Evolutionary conservation across 2,329 filamentous ascomycete species (phyloP), one percentile per base, ranked within the genome.

Genomic region (Colletotrichum magnum): DNA sequence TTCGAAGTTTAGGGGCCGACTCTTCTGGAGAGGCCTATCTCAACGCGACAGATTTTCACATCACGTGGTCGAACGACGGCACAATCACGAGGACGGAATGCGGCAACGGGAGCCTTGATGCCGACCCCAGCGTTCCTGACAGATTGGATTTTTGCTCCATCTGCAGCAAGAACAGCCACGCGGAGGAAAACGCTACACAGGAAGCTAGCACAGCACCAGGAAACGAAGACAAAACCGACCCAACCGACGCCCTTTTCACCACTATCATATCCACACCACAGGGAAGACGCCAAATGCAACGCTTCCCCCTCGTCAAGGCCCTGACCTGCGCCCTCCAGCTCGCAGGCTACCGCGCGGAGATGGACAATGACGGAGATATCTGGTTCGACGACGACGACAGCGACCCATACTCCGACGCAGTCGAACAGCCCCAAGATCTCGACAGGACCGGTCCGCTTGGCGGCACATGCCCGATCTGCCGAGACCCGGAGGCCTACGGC

Each of bases 381-480:
- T 73, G 68, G 70, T 73, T 50, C n/a, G 70, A 72, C 5, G 47
- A 59, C n/a, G 65, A 72, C 2, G 68, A 72, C 9, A 62, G 62
- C 0, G 70, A 71, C 12, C 56, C 18, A 1, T 73, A 73, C 39
- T 63, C 58, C n/a, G 70, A 72, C 48, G 70, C 70, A 0, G 15
- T 28, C 13, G 64, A 72, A 16, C 26, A 51, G 5, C 50, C 50
- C 1, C 9, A 12, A 2, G 53, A 43, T 5, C n/a, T 26, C 10
- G 15, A 50, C 24, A n/a, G 6, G 21, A 6, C 10, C 9, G 4
- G 13, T 50, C 32, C 26, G 6, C 26, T 57, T 1, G 26, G 18
- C 7, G 43, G 12, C 5, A 16, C 18, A 2, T 58, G 61, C n/a
- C 24, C 24, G 3, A 59, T 59, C 26, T 59, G 57, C 12, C 57